These are phyloP conservation scores for Fragaria vesca DNA, from an alignment of 306 rosid genomes.

Conservation along the genomic window DNA sequence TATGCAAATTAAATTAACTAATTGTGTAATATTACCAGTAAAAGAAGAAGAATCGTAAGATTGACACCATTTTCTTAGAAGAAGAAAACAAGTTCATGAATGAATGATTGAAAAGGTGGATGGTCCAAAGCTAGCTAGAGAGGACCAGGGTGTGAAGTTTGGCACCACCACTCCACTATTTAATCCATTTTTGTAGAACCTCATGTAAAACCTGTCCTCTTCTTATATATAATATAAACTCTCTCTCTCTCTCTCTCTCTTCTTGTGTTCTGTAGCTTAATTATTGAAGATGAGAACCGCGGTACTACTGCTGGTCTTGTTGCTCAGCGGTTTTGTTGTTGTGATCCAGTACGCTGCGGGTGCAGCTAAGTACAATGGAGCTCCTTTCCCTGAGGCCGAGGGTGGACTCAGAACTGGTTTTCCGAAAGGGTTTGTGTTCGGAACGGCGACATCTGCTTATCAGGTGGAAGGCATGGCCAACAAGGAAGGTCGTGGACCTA, in stretches of 20 bases:
- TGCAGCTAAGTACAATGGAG: constrained; percentile 26
- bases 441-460: constrained; percentile 88
- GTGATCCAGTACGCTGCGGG: constrained; percentile 28
- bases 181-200: not conserved
- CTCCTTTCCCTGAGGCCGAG: constrained; percentile 21
- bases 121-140: not conserved
- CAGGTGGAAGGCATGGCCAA: constrained; percentile 91
- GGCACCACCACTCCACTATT: too few species aligned
- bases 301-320: not conserved
- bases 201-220: too few species aligned
- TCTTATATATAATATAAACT: too few species aligned
- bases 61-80: not conserved
- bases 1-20: too few species aligned
- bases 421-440: constrained; percentile 69
- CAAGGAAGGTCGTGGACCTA: constrained; percentile 88
- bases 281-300: constrained; percentile 11
- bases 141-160: too few species aligned
- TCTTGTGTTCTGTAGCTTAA: not conserved
- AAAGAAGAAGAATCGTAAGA: too few species aligned
- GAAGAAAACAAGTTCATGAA: not conserved
- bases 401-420: constrained; percentile 60
- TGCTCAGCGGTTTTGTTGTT: not conserved
- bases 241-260: not conserved
- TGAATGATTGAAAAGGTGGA: not conserved
- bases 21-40: too few species aligned